Percentiles rank a stretch among this genome's conserved stretches.
Conservation (phyloP, 805 yeast genomes). For the Wickerhamiella australiensis region DNA sequence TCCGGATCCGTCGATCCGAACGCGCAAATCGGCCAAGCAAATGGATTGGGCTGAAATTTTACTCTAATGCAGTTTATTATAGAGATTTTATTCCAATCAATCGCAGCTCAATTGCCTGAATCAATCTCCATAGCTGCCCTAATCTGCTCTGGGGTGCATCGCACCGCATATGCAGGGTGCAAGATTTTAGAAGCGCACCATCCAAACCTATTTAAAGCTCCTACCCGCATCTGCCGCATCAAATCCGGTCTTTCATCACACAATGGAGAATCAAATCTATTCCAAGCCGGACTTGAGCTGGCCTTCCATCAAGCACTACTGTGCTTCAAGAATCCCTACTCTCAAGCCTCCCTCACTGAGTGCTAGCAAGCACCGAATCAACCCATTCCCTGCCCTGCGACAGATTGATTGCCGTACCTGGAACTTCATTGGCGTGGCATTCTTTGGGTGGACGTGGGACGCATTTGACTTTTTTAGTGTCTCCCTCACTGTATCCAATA, state of each 20-base stretch:
- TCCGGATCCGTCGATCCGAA: no score
- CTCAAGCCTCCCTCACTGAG: constrained; percentile 24
- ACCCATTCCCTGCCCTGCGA: constrained; percentile 51
- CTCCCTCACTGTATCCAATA: constrained; percentile 40
- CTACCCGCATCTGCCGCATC: no score
- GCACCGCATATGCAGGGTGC: background rate
- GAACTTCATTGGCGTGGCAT: constrained; percentile 49
- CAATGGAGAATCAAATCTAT: constrained; percentile 6
- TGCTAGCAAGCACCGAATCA: constrained; percentile 27
- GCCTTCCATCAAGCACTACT: constrained; percentile 23
- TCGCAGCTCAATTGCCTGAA: no score
- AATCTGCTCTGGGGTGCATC: background rate
- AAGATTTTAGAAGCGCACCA: background rate
- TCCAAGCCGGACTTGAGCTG: constrained; percentile 20
- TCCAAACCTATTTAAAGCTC: background rate
- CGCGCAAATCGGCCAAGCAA: no score
- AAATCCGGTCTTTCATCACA: no score
- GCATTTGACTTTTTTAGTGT: constrained; percentile 61
- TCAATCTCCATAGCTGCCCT: background rate
- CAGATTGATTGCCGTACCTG: constrained; percentile 43
- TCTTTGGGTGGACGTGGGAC: constrained; percentile 59
- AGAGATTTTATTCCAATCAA: no score
- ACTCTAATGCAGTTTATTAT: no score
- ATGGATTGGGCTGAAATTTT: no score
- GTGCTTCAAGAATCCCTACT: constrained; percentile 25